These are phyloP conservation scores for Trypanosoma congolense DNA, from an alignment of 208 protist species.

Conservation along the genomic window DNA sequence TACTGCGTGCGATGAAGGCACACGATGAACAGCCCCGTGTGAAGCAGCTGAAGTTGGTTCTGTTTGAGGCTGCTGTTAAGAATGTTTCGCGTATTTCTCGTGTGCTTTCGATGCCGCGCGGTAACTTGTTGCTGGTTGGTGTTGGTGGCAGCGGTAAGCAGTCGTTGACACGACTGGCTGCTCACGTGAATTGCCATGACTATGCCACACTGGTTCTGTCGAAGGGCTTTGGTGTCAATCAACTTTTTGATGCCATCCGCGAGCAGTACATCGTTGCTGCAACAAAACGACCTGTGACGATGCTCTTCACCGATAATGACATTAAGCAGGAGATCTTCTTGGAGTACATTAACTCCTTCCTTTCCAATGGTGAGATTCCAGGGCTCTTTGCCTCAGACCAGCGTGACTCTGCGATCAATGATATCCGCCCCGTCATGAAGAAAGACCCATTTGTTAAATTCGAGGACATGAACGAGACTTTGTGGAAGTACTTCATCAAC, in stretches of 20 bases:
- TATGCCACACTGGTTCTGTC: constrained; percentile 90
- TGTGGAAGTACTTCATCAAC: constrained; percentile 97
- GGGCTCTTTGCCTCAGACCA: constrained; percentile 97
- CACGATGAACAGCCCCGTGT: constrained; percentile 88
- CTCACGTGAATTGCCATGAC: constrained; percentile 83
- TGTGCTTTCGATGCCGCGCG: constrained; percentile 87
- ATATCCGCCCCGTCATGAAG: constrained; percentile 93
- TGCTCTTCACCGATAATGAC: constrained; percentile 98
- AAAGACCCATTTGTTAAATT: constrained; percentile 91
- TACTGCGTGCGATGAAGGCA: constrained; percentile 75
- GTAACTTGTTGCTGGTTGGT: constrained; percentile 93
- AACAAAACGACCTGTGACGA: constrained; percentile 86
- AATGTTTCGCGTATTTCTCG: constrained; percentile 93
- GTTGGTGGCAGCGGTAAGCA: constrained; percentile 92
- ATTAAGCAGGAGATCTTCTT: constrained; percentile 98
- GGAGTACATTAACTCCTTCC: constrained; percentile 97
- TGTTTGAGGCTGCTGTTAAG: constrained; percentile 94
- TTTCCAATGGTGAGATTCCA: constrained; percentile 94
- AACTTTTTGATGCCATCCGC: constrained; percentile 92
- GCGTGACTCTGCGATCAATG: constrained; percentile 94
- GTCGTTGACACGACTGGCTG: constrained; percentile 86
- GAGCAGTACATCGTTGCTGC: constrained; percentile 88
- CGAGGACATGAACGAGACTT: constrained; percentile 93
- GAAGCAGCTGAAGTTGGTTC: constrained; percentile 91
- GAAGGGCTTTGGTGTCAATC: constrained; percentile 92